Base-by-base conservation (phyloP, 2,329 filamentous ascomycete genomes). In the Bisporella sp. region DNA sequence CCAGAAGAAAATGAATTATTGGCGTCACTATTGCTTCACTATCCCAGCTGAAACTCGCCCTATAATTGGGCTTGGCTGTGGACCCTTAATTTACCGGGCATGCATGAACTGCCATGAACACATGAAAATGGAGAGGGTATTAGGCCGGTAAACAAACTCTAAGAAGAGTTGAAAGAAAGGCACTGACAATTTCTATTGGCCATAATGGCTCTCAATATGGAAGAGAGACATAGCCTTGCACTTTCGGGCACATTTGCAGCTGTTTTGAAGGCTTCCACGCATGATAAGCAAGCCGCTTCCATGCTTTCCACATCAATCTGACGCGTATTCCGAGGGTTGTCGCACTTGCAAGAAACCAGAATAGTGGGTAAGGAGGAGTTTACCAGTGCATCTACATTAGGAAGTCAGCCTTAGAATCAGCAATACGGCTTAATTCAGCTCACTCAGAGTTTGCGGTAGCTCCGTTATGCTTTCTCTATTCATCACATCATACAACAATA, bases 331-430 rank as follows among this genome's bases (percentile, higher is more conserved):
- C 84, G 79, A 45, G 85, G 82, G 46, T 82, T 79, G 67, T 96
- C 92, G 72, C 89, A 95, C 74, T 96, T 96, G 67, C 85, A 92
- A 49, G 89, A 89, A 47, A 95, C 87, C 41, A 96, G 78, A 55
- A 92, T 77, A 48, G 85, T 86, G 6, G 91, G 89, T 39, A 95
- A 70, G 29, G 78, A 77, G 13, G 85, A 82, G 60, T 84, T 85
- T 51, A 82, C 79, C 47, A 95, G 75, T 41, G 85, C 84, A 70
- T 82, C 90, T 95, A 67, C 42, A 66, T 37, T 21, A 21, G n/a
- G 35, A 44, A 45, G 51, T 57, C 35, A 57, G 54, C 47, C 21
- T 2, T 21, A 21, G 3, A 21, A 52, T 46, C 12, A 9, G 1
- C 12, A 32, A 35, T 35, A 46, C 35, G 13, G 30, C 13, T 13